Conservation (phyloP, 1,284 basidiomycete genomes). For the Neotropicomus parvogracilis region DNA sequence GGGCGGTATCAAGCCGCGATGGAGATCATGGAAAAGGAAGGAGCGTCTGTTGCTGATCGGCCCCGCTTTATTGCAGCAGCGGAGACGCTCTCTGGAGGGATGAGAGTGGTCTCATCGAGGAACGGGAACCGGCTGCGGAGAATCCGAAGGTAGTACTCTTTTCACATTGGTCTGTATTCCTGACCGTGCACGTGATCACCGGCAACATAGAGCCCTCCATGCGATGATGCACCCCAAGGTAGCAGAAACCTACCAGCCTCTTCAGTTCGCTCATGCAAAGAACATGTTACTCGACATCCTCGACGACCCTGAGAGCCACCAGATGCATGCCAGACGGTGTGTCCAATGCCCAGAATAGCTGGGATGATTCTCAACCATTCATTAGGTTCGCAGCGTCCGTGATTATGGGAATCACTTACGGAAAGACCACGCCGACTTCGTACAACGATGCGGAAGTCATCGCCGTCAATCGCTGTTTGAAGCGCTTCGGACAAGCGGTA, state of each 20-base stretch:
- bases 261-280: constrained; percentile 46
- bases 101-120: constrained; percentile 4
- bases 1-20: constrained; percentile 10
- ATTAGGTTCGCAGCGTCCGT: constrained; percentile 6
- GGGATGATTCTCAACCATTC: not conserved
- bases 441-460: constrained; percentile 9
- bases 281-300: constrained; percentile 53
- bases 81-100: constrained; percentile 8
- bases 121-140: constrained; percentile 12
- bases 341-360: not conserved
- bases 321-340: constrained; percentile 43
- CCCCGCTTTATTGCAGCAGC: constrained; percentile 9
- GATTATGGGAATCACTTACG: constrained; percentile 10
- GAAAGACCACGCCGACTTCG: constrained; percentile 9
- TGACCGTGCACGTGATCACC: not conserved
- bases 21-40: constrained; percentile 18
- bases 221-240: constrained; percentile 49
- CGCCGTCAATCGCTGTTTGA: not conserved
- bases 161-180: not conserved
- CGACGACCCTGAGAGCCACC: constrained; percentile 44
- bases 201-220: constrained; percentile 48
- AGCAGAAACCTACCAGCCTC: constrained; percentile 44
- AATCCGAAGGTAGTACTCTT: constrained; percentile 11
- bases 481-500: not conserved
- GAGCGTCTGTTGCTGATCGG: constrained; percentile 6